These are phyloP conservation scores for Nemania sp. DNA, from an alignment of 2,329 filamentous ascomycete genomes.

Conservation along the genomic window DNA sequence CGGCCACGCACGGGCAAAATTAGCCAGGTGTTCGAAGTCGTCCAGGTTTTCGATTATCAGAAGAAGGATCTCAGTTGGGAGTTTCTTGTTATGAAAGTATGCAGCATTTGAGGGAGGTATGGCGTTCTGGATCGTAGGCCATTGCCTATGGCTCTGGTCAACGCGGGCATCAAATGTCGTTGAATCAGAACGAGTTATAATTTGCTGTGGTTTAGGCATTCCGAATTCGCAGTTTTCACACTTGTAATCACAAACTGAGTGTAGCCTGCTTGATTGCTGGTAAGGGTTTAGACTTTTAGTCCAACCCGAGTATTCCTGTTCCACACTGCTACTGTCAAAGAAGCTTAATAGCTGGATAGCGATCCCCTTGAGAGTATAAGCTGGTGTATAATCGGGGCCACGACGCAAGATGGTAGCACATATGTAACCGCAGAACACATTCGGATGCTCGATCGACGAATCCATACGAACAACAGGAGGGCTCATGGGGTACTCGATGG, in stretches of 20 bases:
- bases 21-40: slow-evolving; percentile 53
- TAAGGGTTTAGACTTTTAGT: too few species aligned
- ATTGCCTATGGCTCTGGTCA: too few species aligned
- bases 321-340: slow-evolving; percentile 60
- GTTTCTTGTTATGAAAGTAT: slow-evolving; percentile 44
- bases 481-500: slow-evolving; percentile 53
- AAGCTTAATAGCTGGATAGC: slow-evolving; percentile 65
- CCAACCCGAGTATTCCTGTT: slow-evolving; percentile 53
- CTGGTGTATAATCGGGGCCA: slow-evolving; percentile 59
- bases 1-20: slow-evolving; percentile 54
- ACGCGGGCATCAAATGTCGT: too few species aligned
- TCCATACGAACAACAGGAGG: slow-evolving; percentile 58
- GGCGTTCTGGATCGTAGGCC: too few species aligned
- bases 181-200: too few species aligned
- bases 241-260: background rate
- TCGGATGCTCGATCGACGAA: slow-evolving; percentile 58
- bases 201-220: too few species aligned
- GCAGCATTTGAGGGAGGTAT: background rate
- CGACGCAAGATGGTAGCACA: slow-evolving; percentile 61
- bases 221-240: too few species aligned
- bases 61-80: slow-evolving; percentile 59
- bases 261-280: background rate
- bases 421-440: slow-evolving; percentile 59
- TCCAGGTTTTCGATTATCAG: slow-evolving; percentile 51
- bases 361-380: slow-evolving; percentile 63